Conservation (phyloP, 2,329 filamentous ascomycete species). For the Myotisia sp. region DNA sequence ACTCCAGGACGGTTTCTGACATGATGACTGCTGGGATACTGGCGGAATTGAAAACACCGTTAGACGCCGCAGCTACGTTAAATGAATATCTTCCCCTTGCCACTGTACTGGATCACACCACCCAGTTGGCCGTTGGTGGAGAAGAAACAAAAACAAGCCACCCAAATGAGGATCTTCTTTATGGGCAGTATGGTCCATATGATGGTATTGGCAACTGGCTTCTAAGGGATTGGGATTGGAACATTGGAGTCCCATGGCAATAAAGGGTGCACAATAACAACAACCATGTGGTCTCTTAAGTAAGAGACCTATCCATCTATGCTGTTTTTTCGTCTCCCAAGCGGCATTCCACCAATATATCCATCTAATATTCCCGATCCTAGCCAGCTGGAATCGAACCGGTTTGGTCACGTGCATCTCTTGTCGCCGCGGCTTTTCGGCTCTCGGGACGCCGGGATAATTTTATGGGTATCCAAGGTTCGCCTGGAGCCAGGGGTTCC, state of each 20-base stretch:
- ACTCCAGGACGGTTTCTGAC: constrained; percentile 12
- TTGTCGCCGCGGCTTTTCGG: constrained; percentile 2
- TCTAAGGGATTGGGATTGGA: constrained; percentile 18
- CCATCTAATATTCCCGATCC: no score
- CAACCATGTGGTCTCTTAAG: no score
- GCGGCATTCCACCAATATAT: no score
- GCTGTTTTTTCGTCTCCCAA: neutral
- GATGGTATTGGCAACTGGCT: constrained; percentile 21
- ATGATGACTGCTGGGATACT: constrained; percentile 15
- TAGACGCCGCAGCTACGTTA: constrained; percentile 9
- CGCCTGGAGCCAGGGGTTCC: no score
- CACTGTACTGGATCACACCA: constrained; percentile 15
- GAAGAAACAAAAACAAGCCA: constrained; percentile 10
- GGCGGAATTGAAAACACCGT: constrained; percentile 13
- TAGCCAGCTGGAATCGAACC: no score
- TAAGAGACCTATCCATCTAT: neutral
- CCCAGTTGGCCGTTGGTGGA: constrained; percentile 8
- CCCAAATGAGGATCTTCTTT: constrained; percentile 13
- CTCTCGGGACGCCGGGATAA: constrained; percentile 4
- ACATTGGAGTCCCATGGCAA: constrained; percentile 16
- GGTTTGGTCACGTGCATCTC: neutral
- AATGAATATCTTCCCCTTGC: constrained; percentile 16
- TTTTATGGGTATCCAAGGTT: no score
- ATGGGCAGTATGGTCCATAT: constrained; percentile 17
- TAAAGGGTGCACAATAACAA: no score